Evolutionary conservation across 2,329 filamentous ascomycete species (phyloP).

Genomic region (Apiospora phragmitis): DNA sequence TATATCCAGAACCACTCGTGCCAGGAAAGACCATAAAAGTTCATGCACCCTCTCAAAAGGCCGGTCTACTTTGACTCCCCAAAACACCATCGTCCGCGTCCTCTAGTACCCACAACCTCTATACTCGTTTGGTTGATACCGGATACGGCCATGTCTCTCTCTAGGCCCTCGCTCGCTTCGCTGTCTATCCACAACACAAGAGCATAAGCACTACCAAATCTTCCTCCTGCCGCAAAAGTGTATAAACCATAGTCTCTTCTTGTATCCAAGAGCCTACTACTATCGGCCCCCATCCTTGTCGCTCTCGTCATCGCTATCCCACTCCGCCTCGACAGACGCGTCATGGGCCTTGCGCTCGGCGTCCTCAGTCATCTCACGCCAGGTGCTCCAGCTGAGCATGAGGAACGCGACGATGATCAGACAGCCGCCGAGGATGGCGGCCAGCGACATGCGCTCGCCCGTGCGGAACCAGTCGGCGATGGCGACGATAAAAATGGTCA

Average conservation of each 20-base stretch:
- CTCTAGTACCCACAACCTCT: conserved; percentile 3
- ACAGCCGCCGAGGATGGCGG: conserved; percentile 78
- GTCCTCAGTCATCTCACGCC: conserved; percentile 88
- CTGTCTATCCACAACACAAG: not conserved
- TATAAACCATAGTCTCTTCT: not conserved
- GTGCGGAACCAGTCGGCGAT: conserved; percentile 87
- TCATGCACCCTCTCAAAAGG: not conserved
- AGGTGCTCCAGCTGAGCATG: conserved; percentile 89
- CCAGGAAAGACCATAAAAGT: not conserved
- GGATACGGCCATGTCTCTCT: not conserved
- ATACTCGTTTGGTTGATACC: not conserved
- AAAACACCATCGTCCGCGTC: not conserved
- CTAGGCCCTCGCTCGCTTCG: not conserved
- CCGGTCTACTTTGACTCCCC: not conserved
- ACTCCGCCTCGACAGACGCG: not conserved
- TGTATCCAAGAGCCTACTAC: not conserved
- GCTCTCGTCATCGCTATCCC: conserved; percentile 11
- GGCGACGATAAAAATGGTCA: conserved; percentile 97
- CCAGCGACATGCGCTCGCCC: conserved; percentile 70
- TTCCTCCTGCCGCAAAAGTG: not conserved
- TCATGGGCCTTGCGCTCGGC: conserved; percentile 55
- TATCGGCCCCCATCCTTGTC: conserved; percentile 4
- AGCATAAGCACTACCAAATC: not conserved
- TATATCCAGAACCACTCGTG: not conserved
- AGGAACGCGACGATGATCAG: conserved; percentile 87